These are phyloP conservation scores for Fusarium domesticum DNA, from an alignment of 2,329 filamentous ascomycete species.

Conservation along the genomic window DNA sequence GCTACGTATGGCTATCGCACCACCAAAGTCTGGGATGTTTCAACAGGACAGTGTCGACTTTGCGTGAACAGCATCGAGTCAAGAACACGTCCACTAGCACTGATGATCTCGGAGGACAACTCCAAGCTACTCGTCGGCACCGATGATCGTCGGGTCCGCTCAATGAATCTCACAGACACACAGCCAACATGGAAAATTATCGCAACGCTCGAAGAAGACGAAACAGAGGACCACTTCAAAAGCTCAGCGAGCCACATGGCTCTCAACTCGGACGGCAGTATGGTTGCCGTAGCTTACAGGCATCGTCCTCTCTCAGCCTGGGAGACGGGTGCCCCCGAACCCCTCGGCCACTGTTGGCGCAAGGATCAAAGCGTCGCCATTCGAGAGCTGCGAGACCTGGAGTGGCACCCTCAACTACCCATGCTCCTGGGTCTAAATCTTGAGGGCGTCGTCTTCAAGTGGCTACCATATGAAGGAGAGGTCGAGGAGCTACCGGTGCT, in stretches of 20 bases:
- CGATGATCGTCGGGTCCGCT: conserved; percentile 24
- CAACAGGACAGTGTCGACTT: conserved; percentile 23
- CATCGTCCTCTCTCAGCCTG: conserved; percentile 31
- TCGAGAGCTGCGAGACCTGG: conserved; percentile 25
- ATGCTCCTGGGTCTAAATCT: conserved; percentile 34
- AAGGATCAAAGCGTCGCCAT: conserved; percentile 7
- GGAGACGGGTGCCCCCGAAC: conserved; percentile 26
- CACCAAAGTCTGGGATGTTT: conserved; percentile 27
- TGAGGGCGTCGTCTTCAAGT: conserved; percentile 26
- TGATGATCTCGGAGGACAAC: conserved; percentile 21
- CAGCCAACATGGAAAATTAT: conserved; percentile 18
- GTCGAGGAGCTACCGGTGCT: conserved; percentile 26
- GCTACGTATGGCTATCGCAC: conserved; percentile 29
- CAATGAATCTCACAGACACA: conserved; percentile 14
- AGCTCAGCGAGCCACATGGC: conserved; percentile 29
- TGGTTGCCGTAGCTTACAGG: conserved; percentile 32
- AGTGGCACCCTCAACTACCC: conserved; percentile 30
- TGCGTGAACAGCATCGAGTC: conserved; percentile 21
- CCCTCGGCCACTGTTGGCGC: conserved; percentile 30
- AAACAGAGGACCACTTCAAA: conserved; percentile 24
- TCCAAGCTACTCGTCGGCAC: conserved; percentile 21
- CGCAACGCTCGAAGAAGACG: conserved; percentile 21
- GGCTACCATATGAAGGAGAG: conserved; percentile 33
- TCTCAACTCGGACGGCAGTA: conserved; percentile 27
- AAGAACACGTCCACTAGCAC: conserved; percentile 23